These are phyloP conservation scores for Saccharomyces uvarum DNA, from an alignment of 1,139 yeast species.

Conservation along the genomic window DNA sequence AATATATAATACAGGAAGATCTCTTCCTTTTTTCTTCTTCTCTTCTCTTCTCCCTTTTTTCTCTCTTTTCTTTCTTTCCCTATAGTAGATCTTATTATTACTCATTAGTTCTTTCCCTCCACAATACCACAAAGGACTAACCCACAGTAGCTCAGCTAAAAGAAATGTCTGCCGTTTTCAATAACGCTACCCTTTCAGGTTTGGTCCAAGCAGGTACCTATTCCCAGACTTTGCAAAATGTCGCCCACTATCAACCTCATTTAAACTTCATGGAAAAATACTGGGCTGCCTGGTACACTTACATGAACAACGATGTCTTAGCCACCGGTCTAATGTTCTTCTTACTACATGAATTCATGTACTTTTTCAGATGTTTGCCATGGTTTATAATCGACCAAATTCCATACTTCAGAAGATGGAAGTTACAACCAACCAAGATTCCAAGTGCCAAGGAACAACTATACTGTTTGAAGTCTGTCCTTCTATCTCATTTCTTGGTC, in stretches of 20 bases:
- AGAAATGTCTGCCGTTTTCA: slow-evolving; percentile 28
- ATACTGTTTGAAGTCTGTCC: slow-evolving; percentile 81
- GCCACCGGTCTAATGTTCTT: slow-evolving; percentile 81
- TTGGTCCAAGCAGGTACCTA: slow-evolving; percentile 29
- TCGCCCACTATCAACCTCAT: slow-evolving; percentile 35
- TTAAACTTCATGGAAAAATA: slow-evolving; percentile 46
- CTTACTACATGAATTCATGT: slow-evolving; percentile 66
- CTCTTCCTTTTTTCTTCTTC: not conserved
- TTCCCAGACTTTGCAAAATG: slow-evolving; percentile 32
- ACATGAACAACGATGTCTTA: slow-evolving; percentile 63
- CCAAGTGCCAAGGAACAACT: slow-evolving; percentile 79
- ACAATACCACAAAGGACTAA: not conserved
- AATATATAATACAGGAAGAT: not conserved
- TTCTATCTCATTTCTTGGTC: slow-evolving; percentile 77
- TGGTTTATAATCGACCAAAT: slow-evolving; percentile 74
- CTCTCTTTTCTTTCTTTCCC: not conserved
- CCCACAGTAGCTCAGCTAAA: not conserved
- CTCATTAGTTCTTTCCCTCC: not conserved
- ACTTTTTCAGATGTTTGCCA: slow-evolving; percentile 78
- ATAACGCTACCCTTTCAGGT: slow-evolving; percentile 28
- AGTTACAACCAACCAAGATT: slow-evolving; percentile 71
- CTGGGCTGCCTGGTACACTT: slow-evolving; percentile 77
- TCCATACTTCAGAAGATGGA: slow-evolving; percentile 68
- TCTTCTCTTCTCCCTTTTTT: not conserved
- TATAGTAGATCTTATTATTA: not conserved